Evolutionary conservation across 2,329 filamentous ascomycete species (phyloP), one percentile per base, ranked within the genome.

Genomic region (Colletotrichum salicis): DNA sequence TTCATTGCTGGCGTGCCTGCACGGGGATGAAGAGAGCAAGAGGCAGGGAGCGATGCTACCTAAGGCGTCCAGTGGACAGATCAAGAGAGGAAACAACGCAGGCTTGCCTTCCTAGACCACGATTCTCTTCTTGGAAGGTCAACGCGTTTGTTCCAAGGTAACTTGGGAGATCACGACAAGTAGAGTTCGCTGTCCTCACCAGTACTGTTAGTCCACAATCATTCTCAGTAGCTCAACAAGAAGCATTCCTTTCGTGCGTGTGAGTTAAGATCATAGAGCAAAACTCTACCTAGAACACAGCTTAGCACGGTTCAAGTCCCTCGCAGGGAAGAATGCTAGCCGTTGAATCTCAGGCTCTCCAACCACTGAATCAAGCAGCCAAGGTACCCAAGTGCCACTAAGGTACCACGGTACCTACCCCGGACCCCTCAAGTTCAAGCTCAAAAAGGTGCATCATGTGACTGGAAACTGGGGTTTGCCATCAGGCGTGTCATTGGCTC

Each of bases 381-480:
- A 41, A 41, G 37, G 37, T 1, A 19, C 37, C 37, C 13, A 41
- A 41, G 37, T 19, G 27, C 27, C 19, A 15, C 37, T 2, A 41
- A 41, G 37, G 37, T 41, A 41, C 37, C 6, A 41, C 2, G 15
- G 37, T n/a, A 22, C 29, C n/a, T 31, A 22, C 62, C 52, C 52
- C 62, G 11, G 41, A 67, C 52, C 41, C 52, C 45, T 71, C n/a
- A 31, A 64, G 52, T 48, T 45, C 19, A 24, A 24, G n/a, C 6
- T 19, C 33, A 37, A 45, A 45, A 12, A 52, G 29, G n/a, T 15
- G 6, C 35, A 64, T 71, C 69, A 72, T 70, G 70, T 72, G 70
- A 72, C 65, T 19, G 29, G 4, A 8, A 59, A n/a, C 58, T n/a
- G 54, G 66, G 65, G 48, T 57, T 62, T 24, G 22, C 55, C 45